These are phyloP conservation scores for Anthostomella pinea DNA, from an alignment of 2,329 filamentous ascomycete genomes.

Conservation along the genomic window DNA sequence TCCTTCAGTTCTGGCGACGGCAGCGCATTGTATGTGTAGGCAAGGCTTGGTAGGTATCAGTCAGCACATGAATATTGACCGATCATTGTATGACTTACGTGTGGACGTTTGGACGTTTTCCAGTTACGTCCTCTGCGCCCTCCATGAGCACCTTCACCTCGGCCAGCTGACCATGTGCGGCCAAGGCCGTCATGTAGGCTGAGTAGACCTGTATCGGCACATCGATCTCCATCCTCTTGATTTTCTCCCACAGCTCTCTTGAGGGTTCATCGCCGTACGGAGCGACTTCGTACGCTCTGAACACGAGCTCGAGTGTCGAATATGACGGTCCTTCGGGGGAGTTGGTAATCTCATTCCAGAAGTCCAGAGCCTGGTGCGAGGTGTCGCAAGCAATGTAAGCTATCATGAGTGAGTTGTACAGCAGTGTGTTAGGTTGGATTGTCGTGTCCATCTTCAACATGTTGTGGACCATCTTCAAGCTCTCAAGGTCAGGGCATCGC, in stretches of 20 bases:
- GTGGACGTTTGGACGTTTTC: constrained; percentile 22
- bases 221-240: constrained; percentile 73
- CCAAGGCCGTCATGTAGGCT: constrained; percentile 74
- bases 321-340: constrained; percentile 85
- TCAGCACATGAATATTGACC: no score
- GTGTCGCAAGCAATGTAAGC: constrained; percentile 72
- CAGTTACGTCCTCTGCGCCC: constrained; percentile 64
- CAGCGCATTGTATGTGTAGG: constrained; percentile 72
- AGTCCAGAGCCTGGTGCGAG: constrained; percentile 65
- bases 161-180: constrained; percentile 67
- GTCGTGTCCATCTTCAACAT: constrained; percentile 91
- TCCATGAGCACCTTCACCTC: constrained; percentile 65
- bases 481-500: constrained; percentile 55
- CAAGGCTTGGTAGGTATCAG: constrained; percentile 48
- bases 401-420: constrained; percentile 84
- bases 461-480: constrained; percentile 77
- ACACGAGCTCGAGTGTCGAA: constrained; percentile 74
- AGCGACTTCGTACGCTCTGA: constrained; percentile 70
- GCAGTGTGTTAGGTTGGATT: constrained; percentile 69
- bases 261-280: constrained; percentile 58
- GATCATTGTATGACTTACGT: constrained; percentile 25
- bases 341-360: constrained; percentile 81
- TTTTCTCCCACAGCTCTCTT: constrained; percentile 67
- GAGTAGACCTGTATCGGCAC: constrained; percentile 71
- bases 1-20: constrained; percentile 63